Percentiles rank a stretch among this genome's conserved stretches.
Evolutionary conservation across 2,329 filamentous ascomycete species (phyloP).

Genomic region (Aspergillus sp.): DNA sequence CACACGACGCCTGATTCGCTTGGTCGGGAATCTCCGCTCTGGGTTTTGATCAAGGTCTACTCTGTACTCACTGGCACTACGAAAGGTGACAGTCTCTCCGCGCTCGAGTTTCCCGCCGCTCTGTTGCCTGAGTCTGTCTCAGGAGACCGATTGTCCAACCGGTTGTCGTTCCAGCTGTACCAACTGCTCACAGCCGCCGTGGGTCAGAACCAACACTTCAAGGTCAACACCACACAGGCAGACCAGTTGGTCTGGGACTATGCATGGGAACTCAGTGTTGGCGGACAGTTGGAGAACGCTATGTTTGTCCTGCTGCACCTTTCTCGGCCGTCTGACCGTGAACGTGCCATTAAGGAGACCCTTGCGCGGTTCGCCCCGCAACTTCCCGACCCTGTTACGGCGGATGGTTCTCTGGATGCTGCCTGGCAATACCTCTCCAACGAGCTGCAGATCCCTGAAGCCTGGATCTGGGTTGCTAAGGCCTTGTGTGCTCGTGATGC

Average conservation of each 20-base stretch:
- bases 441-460: constrained; percentile 62
- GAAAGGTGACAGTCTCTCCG: constrained; percentile 28
- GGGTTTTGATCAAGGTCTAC: constrained; percentile 79
- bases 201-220: constrained; percentile 43
- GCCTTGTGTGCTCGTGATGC: constrained; percentile 72
- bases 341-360: constrained; percentile 63
- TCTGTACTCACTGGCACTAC: constrained; percentile 39
- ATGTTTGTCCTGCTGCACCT: constrained; percentile 73
- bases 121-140: constrained; percentile 71
- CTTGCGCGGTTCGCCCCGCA: constrained; percentile 64
- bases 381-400: constrained; percentile 54
- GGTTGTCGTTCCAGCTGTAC: constrained; percentile 79
- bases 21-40: constrained; percentile 67
- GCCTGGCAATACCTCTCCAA: constrained; percentile 55
- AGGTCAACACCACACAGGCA: constrained; percentile 52
- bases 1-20: constrained; percentile 55
- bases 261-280: constrained; percentile 42
- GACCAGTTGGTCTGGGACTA: constrained; percentile 63
- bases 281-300: constrained; percentile 62
- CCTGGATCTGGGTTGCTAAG: constrained; percentile 83
- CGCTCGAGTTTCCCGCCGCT: constrained; percentile 55
- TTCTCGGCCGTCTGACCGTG: constrained; percentile 55
- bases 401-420: constrained; percentile 31
- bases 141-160: constrained; percentile 65
- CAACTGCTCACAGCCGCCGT: constrained; percentile 52